Conservation (phyloP, 768 basidiomycete genomes). For the Kwoniella sp. region DNA sequence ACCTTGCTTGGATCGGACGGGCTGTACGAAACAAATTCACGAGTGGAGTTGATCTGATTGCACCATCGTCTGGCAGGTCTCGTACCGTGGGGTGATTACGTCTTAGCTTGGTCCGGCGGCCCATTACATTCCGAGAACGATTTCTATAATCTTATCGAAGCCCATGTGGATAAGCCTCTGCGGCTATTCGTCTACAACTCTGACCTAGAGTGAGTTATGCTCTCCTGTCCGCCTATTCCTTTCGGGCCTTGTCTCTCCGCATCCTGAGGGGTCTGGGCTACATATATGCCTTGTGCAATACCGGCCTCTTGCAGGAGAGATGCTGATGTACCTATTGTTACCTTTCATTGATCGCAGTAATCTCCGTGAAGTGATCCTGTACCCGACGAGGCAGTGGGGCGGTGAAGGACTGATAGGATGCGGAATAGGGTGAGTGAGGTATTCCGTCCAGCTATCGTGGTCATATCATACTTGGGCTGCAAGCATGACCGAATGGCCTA, state of each 20-base stretch:
- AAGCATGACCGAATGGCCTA: too few species aligned
- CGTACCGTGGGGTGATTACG: slow-evolving; percentile 81
- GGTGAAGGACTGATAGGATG: slow-evolving; percentile 94
- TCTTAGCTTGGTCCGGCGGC: slow-evolving; percentile 92
- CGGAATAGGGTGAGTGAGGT: slow-evolving; percentile 73
- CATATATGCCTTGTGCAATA: too few species aligned
- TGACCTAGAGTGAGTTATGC: slow-evolving; percentile 79
- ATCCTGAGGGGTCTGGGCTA: slow-evolving; percentile 35
- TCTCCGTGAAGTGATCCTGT: slow-evolving; percentile 85
- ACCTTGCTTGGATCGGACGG: too few species aligned
- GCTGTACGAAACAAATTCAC: too few species aligned
- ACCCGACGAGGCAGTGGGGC: slow-evolving; percentile 96
- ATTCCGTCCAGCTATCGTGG: too few species aligned
- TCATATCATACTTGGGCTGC: too few species aligned
- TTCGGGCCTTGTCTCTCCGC: too few species aligned
- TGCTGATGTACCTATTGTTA: too few species aligned
- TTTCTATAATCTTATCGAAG: slow-evolving; percentile 93
- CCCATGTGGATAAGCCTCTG: slow-evolving; percentile 88
- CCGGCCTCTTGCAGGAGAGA: too few species aligned
- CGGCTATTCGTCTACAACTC: slow-evolving; percentile 95
- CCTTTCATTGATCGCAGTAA: slow-evolving; percentile 65
- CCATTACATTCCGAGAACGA: slow-evolving; percentile 87
- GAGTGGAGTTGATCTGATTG: too few species aligned
- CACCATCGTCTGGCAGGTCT: slow-evolving; percentile 65
- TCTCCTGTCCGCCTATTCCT: too few species aligned